Conservation (phyloP, 805 yeast genomes). For the Teunomyces atbi region DNA sequence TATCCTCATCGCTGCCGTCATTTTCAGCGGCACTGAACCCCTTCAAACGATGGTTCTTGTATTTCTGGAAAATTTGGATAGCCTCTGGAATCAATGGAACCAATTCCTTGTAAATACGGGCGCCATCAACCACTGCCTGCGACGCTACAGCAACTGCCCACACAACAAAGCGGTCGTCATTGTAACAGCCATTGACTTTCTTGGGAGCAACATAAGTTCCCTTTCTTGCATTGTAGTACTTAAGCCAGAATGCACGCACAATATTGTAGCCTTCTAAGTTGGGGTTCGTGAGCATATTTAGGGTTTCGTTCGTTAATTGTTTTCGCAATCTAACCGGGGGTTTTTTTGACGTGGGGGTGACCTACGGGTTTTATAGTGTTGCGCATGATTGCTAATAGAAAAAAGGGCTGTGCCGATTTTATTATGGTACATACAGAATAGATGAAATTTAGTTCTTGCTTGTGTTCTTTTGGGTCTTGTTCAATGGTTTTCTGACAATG, state of each 20-base stretch:
- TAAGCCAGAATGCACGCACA: conserved; percentile 41
- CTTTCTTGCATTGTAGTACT: conserved; percentile 38
- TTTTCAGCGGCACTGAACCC: conserved; percentile 69
- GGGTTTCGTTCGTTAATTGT: not conserved
- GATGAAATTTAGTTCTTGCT: not conserved
- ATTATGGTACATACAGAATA: not conserved
- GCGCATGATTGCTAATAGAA: not conserved
- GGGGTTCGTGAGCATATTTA: conserved; percentile 22
- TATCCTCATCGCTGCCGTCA: conserved; percentile 56
- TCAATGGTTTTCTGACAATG: conserved; percentile 76
- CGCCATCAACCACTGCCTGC: conserved; percentile 68
- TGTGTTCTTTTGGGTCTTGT: not conserved
- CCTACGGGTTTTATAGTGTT: not conserved
- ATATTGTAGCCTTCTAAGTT: conserved; percentile 33
- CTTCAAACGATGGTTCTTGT: conserved; percentile 47
- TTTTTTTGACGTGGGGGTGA: no score
- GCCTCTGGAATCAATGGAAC: conserved; percentile 54
- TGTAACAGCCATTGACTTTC: conserved; percentile 42
- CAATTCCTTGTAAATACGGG: conserved; percentile 50
- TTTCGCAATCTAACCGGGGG: not conserved
- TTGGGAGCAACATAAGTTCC: conserved; percentile 40
- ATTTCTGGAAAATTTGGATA: conserved; percentile 47
- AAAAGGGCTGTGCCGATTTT: not conserved
- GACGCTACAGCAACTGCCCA: conserved; percentile 68
- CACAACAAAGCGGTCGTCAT: conserved; percentile 55